Percentiles rank a stretch among this genome's conserved stretches.
These are phyloP conservation scores for Eremothecium coryli DNA, from an alignment of 1,139 yeast species.

Conservation along the genomic window DNA sequence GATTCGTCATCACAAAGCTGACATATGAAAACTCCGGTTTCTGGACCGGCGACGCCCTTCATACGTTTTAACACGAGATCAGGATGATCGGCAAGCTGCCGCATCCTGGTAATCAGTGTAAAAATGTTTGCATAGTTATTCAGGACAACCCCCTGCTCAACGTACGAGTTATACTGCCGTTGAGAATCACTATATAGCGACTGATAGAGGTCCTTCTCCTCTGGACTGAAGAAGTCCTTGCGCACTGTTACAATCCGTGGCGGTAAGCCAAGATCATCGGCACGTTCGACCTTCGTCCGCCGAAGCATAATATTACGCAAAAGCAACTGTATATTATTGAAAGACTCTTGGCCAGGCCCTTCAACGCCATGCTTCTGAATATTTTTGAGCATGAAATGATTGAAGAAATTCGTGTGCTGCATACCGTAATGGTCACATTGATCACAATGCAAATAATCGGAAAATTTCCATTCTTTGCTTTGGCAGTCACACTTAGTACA, in stretches of 20 bases:
- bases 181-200: conserved; percentile 80
- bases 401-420: conserved; percentile 92
- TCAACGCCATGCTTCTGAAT: conserved; percentile 76
- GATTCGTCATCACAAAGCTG: conserved; percentile 96
- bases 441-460: conserved; percentile 77
- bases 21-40: conserved; percentile 66
- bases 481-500: conserved; percentile 87
- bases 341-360: conserved; percentile 73
- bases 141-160: conserved; percentile 88
- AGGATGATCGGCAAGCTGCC: conserved; percentile 97
- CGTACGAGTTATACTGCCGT: conserved; percentile 73
- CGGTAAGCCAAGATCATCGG: conserved; percentile 94
- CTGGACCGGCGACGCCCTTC: conserved; percentile 26
- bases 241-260: conserved; percentile 88
- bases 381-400: conserved; percentile 87
- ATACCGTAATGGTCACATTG: conserved; percentile 83
- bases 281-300: conserved; percentile 89
- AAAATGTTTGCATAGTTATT: conserved; percentile 95
- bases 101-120: conserved; percentile 90
- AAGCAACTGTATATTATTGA: conserved; percentile 63
- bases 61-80: conserved; percentile 66
- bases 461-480: conserved; percentile 72
- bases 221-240: conserved; percentile 79
- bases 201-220: conserved; percentile 84
- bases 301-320: conserved; percentile 78